A percentile compares a stretch with the other conserved stretches of the same genome.
These are phyloP conservation scores for Crataegus laevigata DNA, from an alignment of 306 rosid species.

Conservation along the genomic window DNA sequence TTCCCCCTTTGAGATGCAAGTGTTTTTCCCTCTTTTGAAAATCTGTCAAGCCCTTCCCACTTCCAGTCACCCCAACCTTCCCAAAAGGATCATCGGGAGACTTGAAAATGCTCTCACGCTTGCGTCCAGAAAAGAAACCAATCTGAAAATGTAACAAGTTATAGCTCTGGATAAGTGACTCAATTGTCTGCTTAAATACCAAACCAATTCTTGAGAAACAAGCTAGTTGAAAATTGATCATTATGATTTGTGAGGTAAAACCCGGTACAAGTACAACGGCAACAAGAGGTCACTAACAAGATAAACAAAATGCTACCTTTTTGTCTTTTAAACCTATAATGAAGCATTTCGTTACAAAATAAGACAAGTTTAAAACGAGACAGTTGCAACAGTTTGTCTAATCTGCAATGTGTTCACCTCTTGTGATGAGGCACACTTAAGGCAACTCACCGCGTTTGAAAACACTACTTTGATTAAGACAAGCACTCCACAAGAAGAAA, in stretches of 20 bases:
- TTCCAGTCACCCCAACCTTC: slow-evolving; percentile 98
- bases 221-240: not conserved
- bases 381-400: not conserved
- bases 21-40: slow-evolving; percentile 94
- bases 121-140: slow-evolving; percentile 88
- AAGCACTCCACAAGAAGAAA: not conserved
- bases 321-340: not conserved
- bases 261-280: not conserved
- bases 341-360: not conserved
- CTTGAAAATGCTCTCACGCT: slow-evolving; percentile 94
- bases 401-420: not conserved
- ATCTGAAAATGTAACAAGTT: slow-evolving; percentile 32
- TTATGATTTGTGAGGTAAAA: not conserved
- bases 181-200: not conserved
- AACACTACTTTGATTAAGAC: not conserved
- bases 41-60: slow-evolving; percentile 97
- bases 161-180: not conserved
- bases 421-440: not conserved
- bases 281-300: too few species aligned
- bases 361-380: not conserved
- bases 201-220: not conserved
- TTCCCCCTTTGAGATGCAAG: slow-evolving; percentile 91
- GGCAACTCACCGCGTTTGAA: not conserved
- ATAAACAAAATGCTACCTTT: too few species aligned
- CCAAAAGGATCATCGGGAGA: slow-evolving; percentile 94